Percentiles rank a stretch among this genome's conserved stretches.
These are phyloP conservation scores for Tripterygium wilfordii DNA, from an alignment of 177 flowering plant species.

Conservation along the genomic window DNA sequence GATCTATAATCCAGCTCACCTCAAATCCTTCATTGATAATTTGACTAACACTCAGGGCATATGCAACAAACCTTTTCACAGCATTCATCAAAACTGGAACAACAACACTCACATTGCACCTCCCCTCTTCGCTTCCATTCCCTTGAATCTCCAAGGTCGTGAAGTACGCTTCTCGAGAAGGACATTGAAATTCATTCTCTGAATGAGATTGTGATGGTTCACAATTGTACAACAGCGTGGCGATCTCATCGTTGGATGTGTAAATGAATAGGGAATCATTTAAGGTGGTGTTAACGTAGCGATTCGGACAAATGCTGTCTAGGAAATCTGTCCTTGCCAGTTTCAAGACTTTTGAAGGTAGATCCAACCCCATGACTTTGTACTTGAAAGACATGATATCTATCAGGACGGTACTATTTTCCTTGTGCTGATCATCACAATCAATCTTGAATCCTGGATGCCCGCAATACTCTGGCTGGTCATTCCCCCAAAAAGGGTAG, in stretches of 20 bases:
- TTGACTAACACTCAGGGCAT: no score
- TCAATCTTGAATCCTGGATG: conserved; percentile 12
- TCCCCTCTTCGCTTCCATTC: no score
- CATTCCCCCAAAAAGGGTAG: conserved; percentile 31
- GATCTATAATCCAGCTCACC: conserved; percentile 4
- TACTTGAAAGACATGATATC: background rate
- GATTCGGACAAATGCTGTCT: conserved; percentile 8
- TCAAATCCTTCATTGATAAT: conserved; percentile 19
- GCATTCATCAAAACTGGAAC: no score
- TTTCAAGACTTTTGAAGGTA: background rate
- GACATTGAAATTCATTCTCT: no score
- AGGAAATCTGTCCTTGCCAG: conserved; percentile 13
- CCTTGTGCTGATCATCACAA: conserved; percentile 9
- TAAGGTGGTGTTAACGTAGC: conserved; percentile 5
- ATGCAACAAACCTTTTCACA: no score
- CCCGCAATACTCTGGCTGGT: conserved; percentile 18
- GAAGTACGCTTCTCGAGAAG: no score
- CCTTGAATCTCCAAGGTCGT: no score
- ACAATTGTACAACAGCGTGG: conserved; percentile 18
- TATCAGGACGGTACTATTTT: background rate
- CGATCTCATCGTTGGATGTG: background rate
- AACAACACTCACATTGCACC: no score
- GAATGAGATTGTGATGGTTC: no score
- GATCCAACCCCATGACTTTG: background rate
- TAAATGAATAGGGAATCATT: conserved; percentile 3